Base-by-base conservation (phyloP, 2,329 filamentous ascomycete genomes). In the Neoscytalidium dimidiatum region DNA sequence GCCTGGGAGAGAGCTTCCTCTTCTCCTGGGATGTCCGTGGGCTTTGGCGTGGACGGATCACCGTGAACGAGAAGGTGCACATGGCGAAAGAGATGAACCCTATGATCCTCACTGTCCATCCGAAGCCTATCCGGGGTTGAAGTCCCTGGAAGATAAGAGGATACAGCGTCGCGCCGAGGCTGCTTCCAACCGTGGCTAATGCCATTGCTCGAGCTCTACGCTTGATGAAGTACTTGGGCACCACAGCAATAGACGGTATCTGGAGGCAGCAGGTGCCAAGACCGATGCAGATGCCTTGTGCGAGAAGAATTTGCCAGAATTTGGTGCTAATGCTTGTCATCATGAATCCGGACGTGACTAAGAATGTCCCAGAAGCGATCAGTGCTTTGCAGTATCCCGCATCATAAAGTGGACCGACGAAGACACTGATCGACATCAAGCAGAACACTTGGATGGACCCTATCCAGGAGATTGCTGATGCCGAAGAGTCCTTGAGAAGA, bases 101-200 rank as follows among this genome's bases (percentile, higher is more conserved):
- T 1, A 91, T 80, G 9, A 87, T 83, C 7, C 90, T 80, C 3
- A 88, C 86, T 0, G 87, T 83, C 87, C 88, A 90, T 0, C 80
- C 77, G 68, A 90, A 90, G 0, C 88, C 88, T 31, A 90, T 79
- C 17, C 77, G 72, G 0, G 85, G 84, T 6, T 87, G 79, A 19
- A 90, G 76, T 56, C 84, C 81, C 69, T 87, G 82, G 70, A 90
- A 84, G 4, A 84, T 75, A 52, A 85, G 83, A 0, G 83, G 83
- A 14, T 61, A 65, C 19, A 67, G 17, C 1, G 41, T 67, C 3
- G 19, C 41, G 17, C 56, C 56, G 5, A 60, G 69, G 17, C 73
- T 77, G 43, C 74, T 77, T 0, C 81, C 82, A 3, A 78, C 72
- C 1, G 81, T 79, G 1, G 80, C 81, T 14, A 84, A 58, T 9